These are phyloP conservation scores for Citrus inodora DNA, from an alignment of 345 rosid genomes.

Conservation along the genomic window DNA sequence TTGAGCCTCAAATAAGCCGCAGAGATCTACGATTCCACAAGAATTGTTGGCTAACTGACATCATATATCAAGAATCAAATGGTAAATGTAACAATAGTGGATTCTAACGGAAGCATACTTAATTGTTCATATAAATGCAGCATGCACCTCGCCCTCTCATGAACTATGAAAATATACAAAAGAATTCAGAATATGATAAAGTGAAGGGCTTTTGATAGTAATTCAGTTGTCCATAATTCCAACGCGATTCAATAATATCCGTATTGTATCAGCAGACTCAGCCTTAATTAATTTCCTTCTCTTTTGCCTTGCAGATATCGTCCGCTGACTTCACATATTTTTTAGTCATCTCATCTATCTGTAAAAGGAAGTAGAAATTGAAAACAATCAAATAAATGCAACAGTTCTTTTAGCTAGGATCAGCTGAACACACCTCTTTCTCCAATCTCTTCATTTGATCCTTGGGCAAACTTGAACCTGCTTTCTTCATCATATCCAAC, in stretches of 20 bases:
- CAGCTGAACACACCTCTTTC: conserved; percentile 61
- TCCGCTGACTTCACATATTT: conserved; percentile 80
- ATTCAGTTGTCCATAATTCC: background rate
- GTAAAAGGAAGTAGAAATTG: conserved; percentile 10
- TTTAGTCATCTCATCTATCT: conserved; percentile 84
- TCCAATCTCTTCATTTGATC: conserved; percentile 86
- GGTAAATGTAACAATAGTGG: background rate
- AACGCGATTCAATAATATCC: no score
- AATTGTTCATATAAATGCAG: background rate
- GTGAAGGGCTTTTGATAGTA: background rate
- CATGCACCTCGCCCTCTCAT: background rate
- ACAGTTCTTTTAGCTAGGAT: background rate
- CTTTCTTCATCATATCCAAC: conserved; percentile 76
- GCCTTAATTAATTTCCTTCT: conserved; percentile 74
- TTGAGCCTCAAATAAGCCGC: background rate
- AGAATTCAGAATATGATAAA: background rate
- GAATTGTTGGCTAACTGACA: background rate
- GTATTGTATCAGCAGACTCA: conserved; percentile 23
- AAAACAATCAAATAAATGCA: background rate
- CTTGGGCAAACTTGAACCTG: conserved; percentile 68
- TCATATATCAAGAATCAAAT: no score
- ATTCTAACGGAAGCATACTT: background rate
- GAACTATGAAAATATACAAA: background rate
- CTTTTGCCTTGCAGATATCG: conserved; percentile 88
- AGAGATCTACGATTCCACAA: background rate